Percentiles rank a stretch among this genome's conserved stretches.
Conservation (phyloP, 768 basidiomycete genomes). For the Lactifluus piperatus region DNA sequence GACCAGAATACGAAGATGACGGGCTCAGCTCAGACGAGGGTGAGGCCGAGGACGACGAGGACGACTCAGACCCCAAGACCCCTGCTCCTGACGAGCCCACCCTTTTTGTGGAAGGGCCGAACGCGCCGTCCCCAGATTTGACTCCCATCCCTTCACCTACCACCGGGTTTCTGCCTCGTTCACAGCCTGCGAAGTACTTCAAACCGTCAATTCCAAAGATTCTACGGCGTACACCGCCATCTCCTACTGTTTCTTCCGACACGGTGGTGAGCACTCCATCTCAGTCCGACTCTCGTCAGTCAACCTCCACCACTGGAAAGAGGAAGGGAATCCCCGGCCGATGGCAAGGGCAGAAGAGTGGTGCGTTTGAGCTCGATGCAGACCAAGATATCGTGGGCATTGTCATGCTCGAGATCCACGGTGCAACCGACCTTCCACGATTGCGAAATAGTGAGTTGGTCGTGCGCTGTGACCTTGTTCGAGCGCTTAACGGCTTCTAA, state of each 20-base stretch:
- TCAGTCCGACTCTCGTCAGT: slow-evolving; percentile 10
- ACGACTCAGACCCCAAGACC: slow-evolving; percentile 24
- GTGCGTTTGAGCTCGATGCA: slow-evolving; percentile 52
- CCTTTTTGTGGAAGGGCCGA: background rate
- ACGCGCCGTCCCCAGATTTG: slow-evolving; percentile 1
- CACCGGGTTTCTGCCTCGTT: slow-evolving; percentile 21
- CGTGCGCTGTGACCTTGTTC: background rate
- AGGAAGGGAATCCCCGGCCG: slow-evolving; percentile 31
- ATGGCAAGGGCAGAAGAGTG: slow-evolving; percentile 31
- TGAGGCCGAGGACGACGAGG: slow-evolving; percentile 29
- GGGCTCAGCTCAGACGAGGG: slow-evolving; percentile 39
- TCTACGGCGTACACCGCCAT: slow-evolving; percentile 28
- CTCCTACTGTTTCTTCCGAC: slow-evolving; percentile 26
- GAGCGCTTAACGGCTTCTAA: slow-evolving; percentile 23
- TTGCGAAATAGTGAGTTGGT: slow-evolving; percentile 71
- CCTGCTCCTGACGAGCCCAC: background rate
- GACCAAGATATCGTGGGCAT: slow-evolving; percentile 86
- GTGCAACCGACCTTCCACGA: slow-evolving; percentile 76
- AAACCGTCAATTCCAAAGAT: slow-evolving; percentile 27
- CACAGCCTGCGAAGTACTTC: slow-evolving; percentile 25
- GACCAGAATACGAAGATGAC: slow-evolving; percentile 63
- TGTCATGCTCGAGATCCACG: slow-evolving; percentile 86
- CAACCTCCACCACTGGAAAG: slow-evolving; percentile 21
- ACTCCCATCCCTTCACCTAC: slow-evolving; percentile 13
- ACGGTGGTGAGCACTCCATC: slow-evolving; percentile 10